Conservation (phyloP, 306 rosid species). For the Vachellia collinsii region DNA sequence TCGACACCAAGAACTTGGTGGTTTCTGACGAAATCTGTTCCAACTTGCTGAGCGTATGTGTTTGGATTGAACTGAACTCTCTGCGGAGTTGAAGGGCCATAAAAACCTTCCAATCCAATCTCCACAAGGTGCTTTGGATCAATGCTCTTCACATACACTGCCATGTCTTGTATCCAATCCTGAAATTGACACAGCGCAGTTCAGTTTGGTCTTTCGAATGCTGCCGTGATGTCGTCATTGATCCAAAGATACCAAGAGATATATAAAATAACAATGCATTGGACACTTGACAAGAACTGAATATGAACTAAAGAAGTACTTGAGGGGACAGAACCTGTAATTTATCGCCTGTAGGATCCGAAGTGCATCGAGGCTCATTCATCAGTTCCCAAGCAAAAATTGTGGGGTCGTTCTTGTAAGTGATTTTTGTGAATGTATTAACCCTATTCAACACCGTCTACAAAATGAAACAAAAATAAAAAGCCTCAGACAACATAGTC, state of each 20-base stretch:
- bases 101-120: slow-evolving; percentile 93
- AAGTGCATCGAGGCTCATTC: slow-evolving; percentile 92
- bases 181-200: slow-evolving; percentile 37
- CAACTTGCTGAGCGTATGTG: slow-evolving; percentile 84
- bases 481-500: slow-evolving; percentile 21
- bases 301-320: background rate
- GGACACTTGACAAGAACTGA: background rate
- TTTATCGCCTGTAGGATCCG: slow-evolving; percentile 75
- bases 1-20: slow-evolving; percentile 90
- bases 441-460: slow-evolving; percentile 89
- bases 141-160: slow-evolving; percentile 77
- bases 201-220: background rate
- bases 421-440: slow-evolving; percentile 71
- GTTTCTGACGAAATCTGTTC: slow-evolving; percentile 93
- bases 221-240: background rate
- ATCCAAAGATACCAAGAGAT: background rate
- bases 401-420: slow-evolving; percentile 95
- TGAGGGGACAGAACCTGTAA: slow-evolving; percentile 60
- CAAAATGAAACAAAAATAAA: slow-evolving; percentile 17
- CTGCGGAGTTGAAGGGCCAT: slow-evolving; percentile 87
- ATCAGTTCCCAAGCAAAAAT: slow-evolving; percentile 95
- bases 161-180: slow-evolving; percentile 96
- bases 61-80: slow-evolving; percentile 83
- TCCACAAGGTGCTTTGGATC: slow-evolving; percentile 90
- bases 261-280: background rate